Evolutionary conservation across 192 early-diverging fungal genomes (phyloP).

Genomic region (Phlyctochytrium arcticum): DNA sequence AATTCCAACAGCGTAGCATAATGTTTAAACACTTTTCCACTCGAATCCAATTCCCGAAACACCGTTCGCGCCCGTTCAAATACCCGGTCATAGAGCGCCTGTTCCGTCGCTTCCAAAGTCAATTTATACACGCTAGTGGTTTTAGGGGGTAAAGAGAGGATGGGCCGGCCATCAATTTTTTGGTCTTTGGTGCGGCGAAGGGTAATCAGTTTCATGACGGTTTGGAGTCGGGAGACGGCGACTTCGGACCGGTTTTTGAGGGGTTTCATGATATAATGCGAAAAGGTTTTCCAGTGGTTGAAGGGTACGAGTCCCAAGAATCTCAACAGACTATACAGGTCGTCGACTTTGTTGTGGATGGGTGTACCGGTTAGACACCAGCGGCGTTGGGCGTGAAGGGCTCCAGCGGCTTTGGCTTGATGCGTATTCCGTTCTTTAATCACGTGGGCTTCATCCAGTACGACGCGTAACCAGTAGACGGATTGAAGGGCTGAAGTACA

Average conservation of each 20-base stretch:
- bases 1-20: conserved; percentile 48
- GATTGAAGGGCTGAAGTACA: conserved; percentile 48
- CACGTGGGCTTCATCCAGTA: conserved; percentile 93
- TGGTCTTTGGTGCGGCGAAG: conserved; percentile 86
- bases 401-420: conserved; percentile 69
- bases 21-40: conserved; percentile 23
- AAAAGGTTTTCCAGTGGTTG: conserved; percentile 34
- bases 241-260: conserved; percentile 6
- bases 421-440: conserved; percentile 79
- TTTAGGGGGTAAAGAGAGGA: conserved; percentile 71
- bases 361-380: conserved; percentile 78
- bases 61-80: conserved; percentile 26
- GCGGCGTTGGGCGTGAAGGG: conserved; percentile 60
- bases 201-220: conserved; percentile 68
- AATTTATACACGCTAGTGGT: conserved; percentile 22
- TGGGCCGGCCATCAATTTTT: conserved; percentile 68
- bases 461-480: conserved; percentile 78
- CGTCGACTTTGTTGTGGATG: conserved; percentile 31
- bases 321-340: conserved; percentile 78
- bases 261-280: conserved; percentile 35
- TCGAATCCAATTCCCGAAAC: conserved; percentile 20
- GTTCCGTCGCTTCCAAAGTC: conserved; percentile 36
- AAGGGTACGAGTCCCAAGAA: conserved; percentile 75
- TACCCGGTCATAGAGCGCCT: conserved; percentile 41
- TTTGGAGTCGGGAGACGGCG: conserved; percentile 41